Conservation (phyloP, 441 rosid genomes). For the Adansonia grandidieri region DNA sequence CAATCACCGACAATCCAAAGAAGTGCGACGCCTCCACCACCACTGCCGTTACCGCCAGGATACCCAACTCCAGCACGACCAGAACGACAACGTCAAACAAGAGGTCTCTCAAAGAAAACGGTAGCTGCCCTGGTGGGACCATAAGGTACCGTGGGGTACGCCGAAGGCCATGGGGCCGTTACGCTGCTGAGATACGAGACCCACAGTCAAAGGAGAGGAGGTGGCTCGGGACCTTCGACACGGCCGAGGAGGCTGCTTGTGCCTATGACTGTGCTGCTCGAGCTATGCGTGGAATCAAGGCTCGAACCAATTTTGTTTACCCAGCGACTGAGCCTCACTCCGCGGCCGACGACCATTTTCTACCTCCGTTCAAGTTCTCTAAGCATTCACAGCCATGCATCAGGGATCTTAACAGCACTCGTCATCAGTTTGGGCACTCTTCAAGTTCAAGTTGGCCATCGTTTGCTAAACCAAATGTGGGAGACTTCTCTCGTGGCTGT, state of each 20-base stretch:
- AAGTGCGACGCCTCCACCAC: conserved; percentile 24
- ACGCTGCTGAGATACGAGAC: conserved; percentile 95
- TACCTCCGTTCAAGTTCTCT: conserved; percentile 38
- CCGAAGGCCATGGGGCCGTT: conserved; percentile 92
- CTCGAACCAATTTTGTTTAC: conserved; percentile 83
- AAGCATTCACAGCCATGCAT: conserved; percentile 38
- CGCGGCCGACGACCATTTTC: conserved; percentile 26
- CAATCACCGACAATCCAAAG: conserved; percentile 27
- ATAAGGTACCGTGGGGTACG: conserved; percentile 91
- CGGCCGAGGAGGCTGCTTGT: conserved; percentile 93
- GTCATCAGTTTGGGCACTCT: conserved; percentile 23
- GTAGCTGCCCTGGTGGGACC: conserved; percentile 31
- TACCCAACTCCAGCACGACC: conserved; percentile 23
- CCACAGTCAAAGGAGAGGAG: conserved; percentile 85
- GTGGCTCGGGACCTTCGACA: conserved; percentile 95
- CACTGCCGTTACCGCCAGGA: conserved; percentile 23
- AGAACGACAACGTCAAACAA: conserved; percentile 38
- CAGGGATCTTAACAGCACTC: conserved; percentile 23
- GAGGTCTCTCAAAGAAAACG: conserved; percentile 45
- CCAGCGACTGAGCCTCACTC: conserved; percentile 43
- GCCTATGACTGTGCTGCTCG: conserved; percentile 92
- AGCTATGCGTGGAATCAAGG: conserved; percentile 81
- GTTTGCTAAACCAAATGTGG: conserved; percentile 7
- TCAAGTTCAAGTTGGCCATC: conserved; percentile 25
- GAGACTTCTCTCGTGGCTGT: conserved; percentile 8